Base-by-base conservation (phyloP, 352 stramenopile species). In the Phytophthora pluvialis region DNA sequence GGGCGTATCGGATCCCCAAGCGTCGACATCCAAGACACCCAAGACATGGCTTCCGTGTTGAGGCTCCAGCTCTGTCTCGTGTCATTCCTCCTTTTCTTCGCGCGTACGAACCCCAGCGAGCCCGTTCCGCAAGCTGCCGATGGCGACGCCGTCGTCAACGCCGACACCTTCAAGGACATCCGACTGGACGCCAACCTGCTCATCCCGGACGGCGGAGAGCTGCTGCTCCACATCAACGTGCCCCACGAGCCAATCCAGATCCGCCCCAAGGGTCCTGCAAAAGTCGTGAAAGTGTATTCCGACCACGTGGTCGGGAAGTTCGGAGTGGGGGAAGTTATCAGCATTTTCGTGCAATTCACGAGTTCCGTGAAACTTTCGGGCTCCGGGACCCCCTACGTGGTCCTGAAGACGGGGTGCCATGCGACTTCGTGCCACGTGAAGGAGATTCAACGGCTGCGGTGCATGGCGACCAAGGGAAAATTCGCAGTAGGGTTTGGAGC, bases 311-410 rank as follows among this genome's bases (percentile, higher is more conserved):
- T 86, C 31, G 83, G 80, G 0, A 64, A 61, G 15, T 74, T 86
- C 25, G 86, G 83, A 5, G 83, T 89, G 4, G 86, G 83, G 5
- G 83, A 92, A 63, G 32, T 59, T 9, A 83, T 93, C 32, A 47
- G 77, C 60, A 60, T 94, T 16, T 77, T 90, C 47, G 70, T 94
- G 12, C 70, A 91, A 51, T 93, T 91, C 53, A 93, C 80, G 12
- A 89, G 80, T 56, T 55, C 78, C 7, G 75, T 94, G 13, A 72
- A 91, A 45, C 72, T 93, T n/a, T 53, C 75, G 2, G 72, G 72
- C 3, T 29, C 36, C 4, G 77, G 80, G 21, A 40, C 73, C 13
- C 81, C 82, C 2, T 78, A 56, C n/a, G 39, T 94, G 1, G 11
- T 73, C 11, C 64, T 94, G 4, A 72, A 63, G 28, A 91, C 86